A percentile compares a stretch with the other conserved stretches of the same genome.
These are phyloP conservation scores for Phanerochaete sordida DNA, from an alignment of 768 basidiomycete species.

Conservation along the genomic window DNA sequence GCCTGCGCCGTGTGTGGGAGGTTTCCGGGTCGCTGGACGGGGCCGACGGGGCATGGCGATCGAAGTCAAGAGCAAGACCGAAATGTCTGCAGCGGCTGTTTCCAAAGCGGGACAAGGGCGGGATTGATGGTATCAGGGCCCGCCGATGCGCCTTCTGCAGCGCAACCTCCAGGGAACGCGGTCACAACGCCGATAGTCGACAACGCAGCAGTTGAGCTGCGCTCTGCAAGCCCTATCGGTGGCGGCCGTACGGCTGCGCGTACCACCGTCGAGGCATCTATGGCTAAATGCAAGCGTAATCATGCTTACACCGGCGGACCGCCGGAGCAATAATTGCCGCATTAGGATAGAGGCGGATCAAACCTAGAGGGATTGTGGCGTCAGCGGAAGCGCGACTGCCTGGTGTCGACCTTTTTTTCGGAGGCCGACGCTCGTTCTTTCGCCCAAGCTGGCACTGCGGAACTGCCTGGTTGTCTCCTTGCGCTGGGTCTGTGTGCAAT, in stretches of 20 bases:
- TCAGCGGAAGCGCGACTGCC: background rate
- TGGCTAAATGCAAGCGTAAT: background rate
- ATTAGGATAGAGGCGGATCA: too few relatives aligned
- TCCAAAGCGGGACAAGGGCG: background rate
- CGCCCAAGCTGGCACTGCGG: too few relatives aligned
- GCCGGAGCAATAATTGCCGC: too few relatives aligned
- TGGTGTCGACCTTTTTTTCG: background rate
- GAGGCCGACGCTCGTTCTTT: too few relatives aligned
- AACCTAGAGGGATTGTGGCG: background rate
- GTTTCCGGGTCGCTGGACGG: constrained; percentile 30
- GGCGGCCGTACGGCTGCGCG: too few relatives aligned
- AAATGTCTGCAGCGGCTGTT: background rate
- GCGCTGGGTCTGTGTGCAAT: too few relatives aligned
- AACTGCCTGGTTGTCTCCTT: too few relatives aligned
- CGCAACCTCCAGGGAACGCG: too few relatives aligned
- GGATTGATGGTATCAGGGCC: background rate
- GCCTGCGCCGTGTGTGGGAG: background rate
- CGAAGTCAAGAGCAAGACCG: background rate
- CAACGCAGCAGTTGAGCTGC: too few relatives aligned
- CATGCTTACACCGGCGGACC: background rate
- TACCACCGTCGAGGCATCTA: too few relatives aligned
- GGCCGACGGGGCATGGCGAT: constrained; percentile 36
- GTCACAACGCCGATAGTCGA: too few relatives aligned
- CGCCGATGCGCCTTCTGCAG: background rate
- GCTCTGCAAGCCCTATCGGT: too few relatives aligned